phyloP scores from a whole-genome alignment of 495 filamentous ascomycete species.

The Aspergillus diversus region DNA sequence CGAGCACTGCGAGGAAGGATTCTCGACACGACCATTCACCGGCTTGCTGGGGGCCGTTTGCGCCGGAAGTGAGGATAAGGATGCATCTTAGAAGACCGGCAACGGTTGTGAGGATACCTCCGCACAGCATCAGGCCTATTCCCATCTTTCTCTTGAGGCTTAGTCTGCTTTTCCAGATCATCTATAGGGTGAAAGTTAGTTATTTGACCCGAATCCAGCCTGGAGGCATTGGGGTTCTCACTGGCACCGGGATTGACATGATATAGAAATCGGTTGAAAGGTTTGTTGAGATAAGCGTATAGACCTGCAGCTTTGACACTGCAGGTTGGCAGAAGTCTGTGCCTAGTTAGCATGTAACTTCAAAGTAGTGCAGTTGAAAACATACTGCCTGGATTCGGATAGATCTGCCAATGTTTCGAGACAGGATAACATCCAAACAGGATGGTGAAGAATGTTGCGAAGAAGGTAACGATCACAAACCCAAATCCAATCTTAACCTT shows the following conservation, averaged over 20 bases:
- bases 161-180: not conserved
- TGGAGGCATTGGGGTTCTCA: not conserved
- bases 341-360: not conserved
- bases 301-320: not conserved
- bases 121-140: not conserved
- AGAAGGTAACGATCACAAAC: not conserved
- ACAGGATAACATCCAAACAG: not conserved
- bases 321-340: not conserved
- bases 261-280: not conserved
- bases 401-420: not conserved
- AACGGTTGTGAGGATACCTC: not conserved
- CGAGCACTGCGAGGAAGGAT: not conserved
- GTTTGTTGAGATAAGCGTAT: not conserved
- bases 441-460: not conserved
- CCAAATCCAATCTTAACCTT: not conserved
- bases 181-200: not conserved
- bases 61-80: not conserved
- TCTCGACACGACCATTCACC: not conserved
- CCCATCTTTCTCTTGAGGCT: not conserved
- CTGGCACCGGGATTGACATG: not conserved
- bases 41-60: not conserved
- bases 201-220: not conserved
- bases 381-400: not conserved
- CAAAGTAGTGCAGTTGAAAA: not conserved
- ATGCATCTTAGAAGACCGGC: not conserved